Evolutionary conservation across 2,329 filamentous ascomycete species (phyloP), one percentile per base, ranked within the genome.

Genomic region (Alternaria sp.): DNA sequence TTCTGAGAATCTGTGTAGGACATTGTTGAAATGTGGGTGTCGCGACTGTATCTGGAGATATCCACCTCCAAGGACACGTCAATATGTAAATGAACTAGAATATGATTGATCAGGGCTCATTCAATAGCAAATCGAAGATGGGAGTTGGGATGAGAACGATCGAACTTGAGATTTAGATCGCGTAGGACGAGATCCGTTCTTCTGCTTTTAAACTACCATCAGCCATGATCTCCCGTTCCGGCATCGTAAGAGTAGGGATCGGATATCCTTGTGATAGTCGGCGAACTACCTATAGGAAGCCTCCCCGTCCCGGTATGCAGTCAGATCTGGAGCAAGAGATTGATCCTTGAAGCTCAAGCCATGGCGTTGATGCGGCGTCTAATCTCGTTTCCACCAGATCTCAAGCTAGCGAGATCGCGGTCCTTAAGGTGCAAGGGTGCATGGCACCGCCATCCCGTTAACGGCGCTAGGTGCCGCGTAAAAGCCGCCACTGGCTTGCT

Each of bases 1-100:
- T 71, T 69, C 59, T 57, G 66, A 8, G 45, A 54, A 36, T 51
- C 63, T 12, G 36, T 26, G 19, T 61, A 67, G 26, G 70, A 71
- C 71, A 69, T 68, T 12, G 10, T 26, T 13, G 28, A 25, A 15
- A 23, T 44, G 6, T 45, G 23, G 12, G 10, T 3, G 21, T 40
- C 9, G n/a, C 3, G 15, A 21, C 19, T 52, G 23, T 11, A 23
- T 46, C 10, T 21, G 12, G 9, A 10, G 10, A 9, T 19, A 25
- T 43, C 17, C 6, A n/a, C 13, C 13, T 15, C 21, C 21, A 15
- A 26, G 5, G 21, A 25, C 10, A 15, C 13, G 13, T 13, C 13
- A 25, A 12, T 11, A 7, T 30, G 9, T 26, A 15, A 56, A 9
- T 13, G 13, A 6, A 12, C 45, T 43, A 12, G 12, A 13, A 32